These are phyloP conservation scores for Wickerhamomyces tratensis DNA, from an alignment of 805 yeast genomes.

Conservation along the genomic window DNA sequence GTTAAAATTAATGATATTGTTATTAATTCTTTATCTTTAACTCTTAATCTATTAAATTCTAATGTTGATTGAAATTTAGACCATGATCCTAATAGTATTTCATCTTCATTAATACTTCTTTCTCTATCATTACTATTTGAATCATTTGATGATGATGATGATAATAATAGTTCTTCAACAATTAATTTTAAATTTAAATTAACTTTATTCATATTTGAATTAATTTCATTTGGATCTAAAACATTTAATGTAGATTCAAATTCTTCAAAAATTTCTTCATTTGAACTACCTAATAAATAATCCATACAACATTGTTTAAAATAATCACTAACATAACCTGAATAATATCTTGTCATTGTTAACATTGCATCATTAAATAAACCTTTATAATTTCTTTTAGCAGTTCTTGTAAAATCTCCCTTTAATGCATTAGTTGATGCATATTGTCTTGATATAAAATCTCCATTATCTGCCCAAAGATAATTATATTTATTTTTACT, in stretches of 20 bases:
- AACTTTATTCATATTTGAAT: conserved; percentile 14
- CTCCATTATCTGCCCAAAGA: conserved; percentile 65
- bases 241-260: conserved; percentile 27
- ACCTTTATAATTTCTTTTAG: conserved; percentile 31
- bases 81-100: conserved; percentile 18
- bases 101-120: conserved; percentile 2
- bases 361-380: conserved; percentile 32
- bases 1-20: conserved; percentile 13
- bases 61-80: conserved; percentile 15
- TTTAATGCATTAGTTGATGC: conserved; percentile 48
- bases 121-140: too few relatives aligned
- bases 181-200: conserved; percentile 17
- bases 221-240: conserved; percentile 14
- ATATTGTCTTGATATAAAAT: conserved; percentile 53
- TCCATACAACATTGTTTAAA: conserved; percentile 34
- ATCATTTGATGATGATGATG: neutral
- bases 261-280: conserved; percentile 26
- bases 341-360: conserved; percentile 31
- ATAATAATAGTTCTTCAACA: conserved; percentile 3
- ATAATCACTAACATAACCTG: conserved; percentile 34
- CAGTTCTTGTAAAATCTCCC: conserved; percentile 36
- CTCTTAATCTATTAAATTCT: conserved; percentile 9
- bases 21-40: conserved; percentile 1
- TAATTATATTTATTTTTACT: conserved; percentile 15
- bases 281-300: conserved; percentile 27